Base-by-base conservation (phyloP, 2,329 filamentous ascomycete genomes). In the Sporothrix variecibatus region DNA sequence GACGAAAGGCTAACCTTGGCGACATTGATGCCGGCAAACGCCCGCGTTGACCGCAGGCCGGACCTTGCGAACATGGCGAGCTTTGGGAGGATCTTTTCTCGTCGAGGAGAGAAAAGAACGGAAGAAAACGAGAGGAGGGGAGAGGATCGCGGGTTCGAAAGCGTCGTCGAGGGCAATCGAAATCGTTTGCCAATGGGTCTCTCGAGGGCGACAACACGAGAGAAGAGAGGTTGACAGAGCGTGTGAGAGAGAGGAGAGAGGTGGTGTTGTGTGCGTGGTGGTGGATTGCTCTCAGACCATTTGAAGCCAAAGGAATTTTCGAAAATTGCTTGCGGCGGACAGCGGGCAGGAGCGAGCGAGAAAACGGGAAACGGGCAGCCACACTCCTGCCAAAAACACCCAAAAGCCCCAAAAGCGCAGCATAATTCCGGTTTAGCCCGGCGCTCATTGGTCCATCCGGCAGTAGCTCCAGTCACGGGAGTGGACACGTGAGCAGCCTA, bases 11-110 rank as follows among this genome's bases (percentile, higher is more conserved):
- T 72, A 31, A 94, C 94, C 92, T 92, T 93, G 82, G 91, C 87
- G 81, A 91, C 86, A 83, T 90, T 89, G 84, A 90, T 87, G 85
- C 91, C 88, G 87, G 91, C 92, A 88, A 94, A 89, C 82, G 92
- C 89, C 90, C 94, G 94, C 90, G 93, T 89, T 84, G 93, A 91
- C 88, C 94, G 94, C 89, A 97, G 87, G 87, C 91, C 91, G 86
- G 94, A 94, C 89, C 94, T 93, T 87, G 94, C 93, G 90, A 98
- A 91, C 95, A 98, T 98, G 84, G 84, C 84, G 82, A 82, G 79
- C 81, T 82, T 49, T 28, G 43, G 31, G 56, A 60, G 28, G 56
- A 12, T 34, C 17, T 20, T 69, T 69, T 81, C 82, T 84, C 79
- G 82, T 82, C 80, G 80, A 81, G 79, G 79, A 77, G 78, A 58